Base-by-base conservation (phyloP, 139 green algal species). In the Desmodesmus armatus region DNA sequence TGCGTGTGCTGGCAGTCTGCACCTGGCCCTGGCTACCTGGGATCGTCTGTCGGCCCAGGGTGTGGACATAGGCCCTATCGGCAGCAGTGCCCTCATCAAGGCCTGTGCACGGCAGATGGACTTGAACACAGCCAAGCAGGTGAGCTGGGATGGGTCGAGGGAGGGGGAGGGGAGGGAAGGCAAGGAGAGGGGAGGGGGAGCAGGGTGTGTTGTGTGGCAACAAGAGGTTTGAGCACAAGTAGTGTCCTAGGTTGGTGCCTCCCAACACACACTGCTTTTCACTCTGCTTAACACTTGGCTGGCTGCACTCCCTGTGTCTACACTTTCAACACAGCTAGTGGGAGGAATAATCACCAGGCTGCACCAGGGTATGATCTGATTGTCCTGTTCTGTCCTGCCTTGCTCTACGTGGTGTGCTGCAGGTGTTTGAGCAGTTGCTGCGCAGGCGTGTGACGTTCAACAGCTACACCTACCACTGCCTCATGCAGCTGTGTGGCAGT, bases 391-490 rank as follows among this genome's bases (percentile, higher is more conserved):
- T 21, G 19, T 37, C 62, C 15, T 55, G 47, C 47, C 9, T 55
- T 55, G 62, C 19, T 71, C 62, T 15, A 19, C 29, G 62, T 13
- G 11, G 27, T 71, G n/a, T 71, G 9, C 11, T 71, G 65, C 74
- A 82, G 79, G 51, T 86, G 67, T 82, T 87, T 87, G 83, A 83
- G n/a, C 74, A 84, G 83, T 23, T 88, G 62, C 74, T 88, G 73
- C 63, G 74, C 5, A 35, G 25, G 44, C 80, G 87, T 60, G 87
- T 91, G 75, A 88, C 47, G 19, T 80, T 89, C 67, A 91, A 89
- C 85, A 65, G 82, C 65, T 90, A 89, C 83, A 81, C 76, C 35
- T 86, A 86, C 79, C 90, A 90, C 87, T 87, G 78, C 72, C 74
- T 90, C 47, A 40, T 89, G 33, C 90, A 93, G 63, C 65, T 91